Conservation (phyloP, 352 stramenopile species). For the Pythium chondricola region DNA sequence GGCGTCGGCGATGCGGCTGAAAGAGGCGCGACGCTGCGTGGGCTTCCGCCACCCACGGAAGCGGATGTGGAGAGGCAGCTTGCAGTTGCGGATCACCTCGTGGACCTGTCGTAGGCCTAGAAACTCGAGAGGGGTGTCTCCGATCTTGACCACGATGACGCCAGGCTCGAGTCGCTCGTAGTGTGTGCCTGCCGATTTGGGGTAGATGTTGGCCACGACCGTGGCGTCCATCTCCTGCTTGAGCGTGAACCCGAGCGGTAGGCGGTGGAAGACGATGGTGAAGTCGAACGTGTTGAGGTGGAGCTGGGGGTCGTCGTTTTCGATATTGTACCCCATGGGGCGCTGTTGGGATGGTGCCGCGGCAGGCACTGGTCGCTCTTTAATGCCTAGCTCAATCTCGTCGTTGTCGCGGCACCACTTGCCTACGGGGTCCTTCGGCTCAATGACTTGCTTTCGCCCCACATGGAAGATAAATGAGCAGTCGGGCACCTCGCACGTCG, state of each 20-base stretch:
- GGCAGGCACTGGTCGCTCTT: background rate
- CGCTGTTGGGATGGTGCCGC: background rate
- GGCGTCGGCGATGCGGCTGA: background rate
- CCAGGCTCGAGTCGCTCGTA: slow-evolving; percentile 65
- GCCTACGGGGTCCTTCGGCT: slow-evolving; percentile 38
- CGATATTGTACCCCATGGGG: too few species aligned
- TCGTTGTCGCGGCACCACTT: slow-evolving; percentile 46
- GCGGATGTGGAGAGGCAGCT: slow-evolving; percentile 55
- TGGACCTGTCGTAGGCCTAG: slow-evolving; percentile 80
- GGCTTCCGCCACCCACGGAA: slow-evolving; percentile 47
- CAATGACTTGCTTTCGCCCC: slow-evolving; percentile 45
- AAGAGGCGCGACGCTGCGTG: slow-evolving; percentile 3
- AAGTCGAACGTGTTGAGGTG: slow-evolving; percentile 51
- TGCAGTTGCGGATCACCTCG: slow-evolving; percentile 74
- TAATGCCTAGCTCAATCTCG: slow-evolving; percentile 58
- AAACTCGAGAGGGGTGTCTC: slow-evolving; percentile 39
- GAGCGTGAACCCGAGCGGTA: slow-evolving; percentile 82
- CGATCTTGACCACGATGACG: slow-evolving; percentile 73
- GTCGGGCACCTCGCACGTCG: slow-evolving; percentile 61
- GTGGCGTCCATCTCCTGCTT: slow-evolving; percentile 69
- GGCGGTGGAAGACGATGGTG: slow-evolving; percentile 74
- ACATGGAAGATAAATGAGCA: slow-evolving; percentile 71
- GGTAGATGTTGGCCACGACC: slow-evolving; percentile 82
- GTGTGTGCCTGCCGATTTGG: slow-evolving; percentile 64
- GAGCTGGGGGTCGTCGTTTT: slow-evolving; percentile 4